Conservation (phyloP, 768 basidiomycete genomes). For the Leccinum incarnatum region DNA sequence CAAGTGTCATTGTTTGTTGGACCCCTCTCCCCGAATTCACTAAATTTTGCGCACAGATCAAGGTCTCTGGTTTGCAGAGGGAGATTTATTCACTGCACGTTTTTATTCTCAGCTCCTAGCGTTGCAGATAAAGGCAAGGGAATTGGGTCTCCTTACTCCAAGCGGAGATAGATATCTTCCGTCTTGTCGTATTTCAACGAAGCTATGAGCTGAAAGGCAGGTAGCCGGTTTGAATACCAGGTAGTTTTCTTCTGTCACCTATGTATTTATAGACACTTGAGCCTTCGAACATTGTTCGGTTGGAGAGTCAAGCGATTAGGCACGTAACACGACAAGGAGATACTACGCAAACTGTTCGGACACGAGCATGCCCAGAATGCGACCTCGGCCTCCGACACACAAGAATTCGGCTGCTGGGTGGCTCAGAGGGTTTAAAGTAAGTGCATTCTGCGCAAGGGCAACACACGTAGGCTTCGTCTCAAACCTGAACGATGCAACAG, state of each 20-base stretch:
- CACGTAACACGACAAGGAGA: no score
- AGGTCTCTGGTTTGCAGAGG: constrained; percentile 5
- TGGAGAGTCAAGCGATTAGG: no score
- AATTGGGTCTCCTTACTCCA: neutral
- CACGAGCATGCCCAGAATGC: no score
- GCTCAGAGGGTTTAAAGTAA: no score
- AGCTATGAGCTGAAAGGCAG: neutral
- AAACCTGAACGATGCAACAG: no score
- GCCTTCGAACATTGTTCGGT: no score
- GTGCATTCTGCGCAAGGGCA: no score
- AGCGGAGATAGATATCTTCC: neutral
- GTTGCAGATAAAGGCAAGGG: neutral
- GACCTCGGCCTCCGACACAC: no score
- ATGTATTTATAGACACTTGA: neutral
- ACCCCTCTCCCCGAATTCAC: neutral
- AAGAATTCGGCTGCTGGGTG: no score
- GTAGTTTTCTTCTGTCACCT: neutral
- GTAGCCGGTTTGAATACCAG: neutral
- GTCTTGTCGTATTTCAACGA: neutral
- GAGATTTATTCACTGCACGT: neutral
- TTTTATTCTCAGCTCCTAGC: constrained; percentile 4
- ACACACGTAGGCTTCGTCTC: no score
- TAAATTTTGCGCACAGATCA: neutral
- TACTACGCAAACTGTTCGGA: no score
- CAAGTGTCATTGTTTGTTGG: neutral